Percentiles rank a stretch among this genome's conserved stretches.
Evolutionary conservation across 768 basidiomycete genomes (phyloP).

Genomic region (Lactifluus pinguis): DNA sequence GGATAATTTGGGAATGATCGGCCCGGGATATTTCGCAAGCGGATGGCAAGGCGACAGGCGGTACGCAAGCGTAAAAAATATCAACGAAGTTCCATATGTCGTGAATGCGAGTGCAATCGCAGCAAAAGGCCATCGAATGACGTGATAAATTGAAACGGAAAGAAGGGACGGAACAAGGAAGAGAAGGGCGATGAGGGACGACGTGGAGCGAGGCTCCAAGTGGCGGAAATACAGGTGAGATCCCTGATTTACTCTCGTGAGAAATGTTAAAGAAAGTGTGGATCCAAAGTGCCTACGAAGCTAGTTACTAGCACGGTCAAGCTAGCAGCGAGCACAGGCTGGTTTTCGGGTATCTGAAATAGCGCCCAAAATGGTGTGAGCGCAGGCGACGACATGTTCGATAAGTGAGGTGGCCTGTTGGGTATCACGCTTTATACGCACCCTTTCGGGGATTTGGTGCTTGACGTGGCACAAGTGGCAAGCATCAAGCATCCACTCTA

Average conservation of each 20-base stretch:
- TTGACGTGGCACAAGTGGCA: neutral
- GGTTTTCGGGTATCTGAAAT: neutral
- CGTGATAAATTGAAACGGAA: neutral
- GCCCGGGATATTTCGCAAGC: conserved; percentile 43
- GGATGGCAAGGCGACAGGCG: conserved; percentile 48
- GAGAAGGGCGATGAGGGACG: neutral
- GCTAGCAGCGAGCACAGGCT: neutral
- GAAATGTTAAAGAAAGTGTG: neutral
- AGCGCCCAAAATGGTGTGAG: neutral
- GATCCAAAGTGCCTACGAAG: neutral
- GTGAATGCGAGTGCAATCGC: conserved; percentile 3
- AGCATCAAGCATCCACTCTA: no score
- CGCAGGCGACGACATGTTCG: conserved; percentile 26
- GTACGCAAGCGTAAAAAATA: conserved; percentile 26
- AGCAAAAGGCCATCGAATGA: neutral
- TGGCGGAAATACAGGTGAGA: conserved; percentile 2
- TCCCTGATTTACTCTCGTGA: neutral
- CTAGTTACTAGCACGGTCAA: neutral
- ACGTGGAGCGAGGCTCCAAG: neutral
- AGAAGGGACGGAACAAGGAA: conserved; percentile 1
- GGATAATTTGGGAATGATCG: conserved; percentile 33
- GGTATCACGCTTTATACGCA: neutral
- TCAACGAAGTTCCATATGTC: neutral
- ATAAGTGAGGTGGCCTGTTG: conserved; percentile 7
- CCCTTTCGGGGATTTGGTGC: neutral